Evolutionary conservation across 371 early-diverging fungal genomes (phyloP).

Genomic region (Mortierella sp.): DNA sequence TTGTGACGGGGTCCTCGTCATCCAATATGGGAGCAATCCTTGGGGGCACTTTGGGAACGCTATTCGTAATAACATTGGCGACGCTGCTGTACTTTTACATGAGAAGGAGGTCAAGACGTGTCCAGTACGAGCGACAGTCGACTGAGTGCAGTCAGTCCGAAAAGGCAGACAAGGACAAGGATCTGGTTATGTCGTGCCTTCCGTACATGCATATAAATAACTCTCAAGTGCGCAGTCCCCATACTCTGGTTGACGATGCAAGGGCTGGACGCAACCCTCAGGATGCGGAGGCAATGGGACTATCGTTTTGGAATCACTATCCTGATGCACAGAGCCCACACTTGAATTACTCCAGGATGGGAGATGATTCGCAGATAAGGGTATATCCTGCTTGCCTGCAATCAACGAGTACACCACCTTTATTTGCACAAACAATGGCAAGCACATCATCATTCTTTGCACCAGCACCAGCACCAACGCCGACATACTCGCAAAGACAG

Average conservation of each 20-base stretch:
- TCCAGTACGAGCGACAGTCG: no score
- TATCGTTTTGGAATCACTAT: not conserved
- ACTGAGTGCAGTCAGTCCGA: not conserved
- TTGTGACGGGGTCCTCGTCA: no score
- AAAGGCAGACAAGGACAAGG: not conserved
- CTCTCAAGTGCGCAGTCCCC: not conserved
- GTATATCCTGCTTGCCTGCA: no score
- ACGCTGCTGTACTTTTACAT: slow-evolving; percentile 4
- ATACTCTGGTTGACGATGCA: not conserved
- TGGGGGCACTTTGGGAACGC: slow-evolving; percentile 12
- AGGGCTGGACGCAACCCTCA: not conserved
- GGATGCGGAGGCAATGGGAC: not conserved
- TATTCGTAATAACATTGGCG: slow-evolving; percentile 1
- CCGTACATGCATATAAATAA: not conserved
- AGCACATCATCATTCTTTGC: no score
- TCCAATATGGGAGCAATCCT: slow-evolving; percentile 7
- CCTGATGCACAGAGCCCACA: no score
- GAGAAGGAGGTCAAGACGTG: slow-evolving; percentile 3
- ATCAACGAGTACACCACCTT: no score
- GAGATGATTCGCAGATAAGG: no score
- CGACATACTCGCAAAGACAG: no score
- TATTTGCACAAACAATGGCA: no score
- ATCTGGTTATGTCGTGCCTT: no score
- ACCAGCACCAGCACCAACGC: no score
- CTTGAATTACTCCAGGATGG: no score